These are phyloP conservation scores for Ceratocystis albifundus DNA, from an alignment of 2,329 filamentous ascomycete genomes.

Conservation along the genomic window DNA sequence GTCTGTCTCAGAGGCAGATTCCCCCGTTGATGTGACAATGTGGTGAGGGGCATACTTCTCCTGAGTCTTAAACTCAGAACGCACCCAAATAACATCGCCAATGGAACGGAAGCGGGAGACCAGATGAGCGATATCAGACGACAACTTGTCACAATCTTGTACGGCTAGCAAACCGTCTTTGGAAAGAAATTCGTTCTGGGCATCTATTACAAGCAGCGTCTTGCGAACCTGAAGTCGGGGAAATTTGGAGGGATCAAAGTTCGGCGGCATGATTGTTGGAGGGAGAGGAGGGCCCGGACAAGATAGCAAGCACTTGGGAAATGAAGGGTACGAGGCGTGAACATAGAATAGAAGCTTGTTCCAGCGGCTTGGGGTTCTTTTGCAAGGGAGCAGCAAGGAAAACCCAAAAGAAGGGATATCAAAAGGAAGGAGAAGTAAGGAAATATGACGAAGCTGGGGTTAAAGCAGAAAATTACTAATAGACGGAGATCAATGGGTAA, in stretches of 20 bases:
- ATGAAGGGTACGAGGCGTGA: not conserved
- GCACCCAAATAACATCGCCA: constrained; percentile 71
- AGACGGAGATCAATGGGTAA: not conserved
- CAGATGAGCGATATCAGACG: constrained; percentile 55
- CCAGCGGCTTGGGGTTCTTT: not conserved
- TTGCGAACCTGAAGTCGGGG: constrained; percentile 48
- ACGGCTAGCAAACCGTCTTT: constrained; percentile 57
- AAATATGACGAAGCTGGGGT: not conserved
- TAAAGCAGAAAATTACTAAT: not conserved
- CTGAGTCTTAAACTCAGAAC: constrained; percentile 57
- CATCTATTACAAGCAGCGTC: constrained; percentile 71
- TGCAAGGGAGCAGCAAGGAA: not conserved
- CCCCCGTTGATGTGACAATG: constrained; percentile 22
- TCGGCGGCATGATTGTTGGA: constrained; percentile 5
- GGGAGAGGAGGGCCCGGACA: not conserved
- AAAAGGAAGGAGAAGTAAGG: not conserved
- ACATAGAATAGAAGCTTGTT: not conserved
- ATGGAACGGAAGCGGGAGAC: constrained; percentile 61
- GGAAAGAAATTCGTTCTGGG: constrained; percentile 81
- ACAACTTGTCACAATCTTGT: constrained; percentile 49
- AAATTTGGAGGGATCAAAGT: constrained; percentile 43
- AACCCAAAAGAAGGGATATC: not conserved
- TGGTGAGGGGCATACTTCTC: constrained; percentile 30
- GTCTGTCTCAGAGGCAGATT: constrained; percentile 24
- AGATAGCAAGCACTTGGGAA: not conserved